Conservation (phyloP, 495 filamentous ascomycete species). For the Podospora anserina region DNA sequence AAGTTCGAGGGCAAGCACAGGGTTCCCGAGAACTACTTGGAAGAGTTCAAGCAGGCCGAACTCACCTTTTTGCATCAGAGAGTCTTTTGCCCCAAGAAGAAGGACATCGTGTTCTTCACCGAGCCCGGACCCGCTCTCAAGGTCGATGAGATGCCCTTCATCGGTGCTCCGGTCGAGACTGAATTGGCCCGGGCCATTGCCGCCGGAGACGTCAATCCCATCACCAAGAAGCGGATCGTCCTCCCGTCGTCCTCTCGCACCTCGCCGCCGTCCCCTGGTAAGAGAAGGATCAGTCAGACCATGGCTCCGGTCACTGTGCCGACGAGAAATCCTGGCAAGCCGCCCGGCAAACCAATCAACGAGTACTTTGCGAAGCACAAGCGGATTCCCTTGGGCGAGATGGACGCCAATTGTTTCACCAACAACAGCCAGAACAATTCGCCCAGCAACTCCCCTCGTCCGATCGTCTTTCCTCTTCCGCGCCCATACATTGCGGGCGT, state of each 20-base stretch:
- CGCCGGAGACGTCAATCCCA: constrained; percentile 81
- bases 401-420: constrained; percentile 78
- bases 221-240: constrained; percentile 71
- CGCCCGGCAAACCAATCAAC: constrained; percentile 67
- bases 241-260: constrained; percentile 18
- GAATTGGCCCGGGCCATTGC: constrained; percentile 73
- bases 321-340: constrained; percentile 51
- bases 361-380: constrained; percentile 69
- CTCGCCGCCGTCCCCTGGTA: constrained; percentile 27
- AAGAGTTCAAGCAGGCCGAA: constrained; percentile 78
- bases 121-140: constrained; percentile 57
- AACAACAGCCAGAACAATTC: constrained; percentile 29
- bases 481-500: constrained; percentile 43
- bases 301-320: constrained; percentile 22
- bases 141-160: constrained; percentile 67
- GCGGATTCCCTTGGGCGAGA: constrained; percentile 75
- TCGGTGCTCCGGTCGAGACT: constrained; percentile 68
- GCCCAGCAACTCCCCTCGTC: constrained; percentile 31
- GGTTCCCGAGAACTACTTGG: constrained; percentile 74
- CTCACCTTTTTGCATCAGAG: constrained; percentile 90
- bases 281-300: constrained; percentile 42
- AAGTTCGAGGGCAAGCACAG: constrained; percentile 82
- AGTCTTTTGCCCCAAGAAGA: constrained; percentile 77
- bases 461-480: constrained; percentile 48
- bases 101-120: constrained; percentile 69